phyloP scores from a whole-genome alignment of 495 filamentous ascomycete genomes.

The Xylaria castorea region DNA sequence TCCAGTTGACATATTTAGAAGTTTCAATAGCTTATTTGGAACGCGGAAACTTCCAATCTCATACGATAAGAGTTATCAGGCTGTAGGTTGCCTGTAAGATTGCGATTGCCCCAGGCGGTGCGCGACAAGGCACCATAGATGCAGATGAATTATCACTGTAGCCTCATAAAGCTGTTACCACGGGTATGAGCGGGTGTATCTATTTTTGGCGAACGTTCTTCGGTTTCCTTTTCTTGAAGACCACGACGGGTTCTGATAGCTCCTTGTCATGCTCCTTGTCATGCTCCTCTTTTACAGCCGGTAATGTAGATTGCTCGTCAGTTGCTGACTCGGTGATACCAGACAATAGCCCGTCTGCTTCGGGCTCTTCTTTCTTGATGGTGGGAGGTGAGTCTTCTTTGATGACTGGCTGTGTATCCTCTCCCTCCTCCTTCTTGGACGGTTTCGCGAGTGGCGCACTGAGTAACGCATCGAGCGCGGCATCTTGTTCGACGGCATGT shows the following conservation, averaged over 20 bases:
- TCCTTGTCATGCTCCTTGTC: slow-evolving; percentile 36
- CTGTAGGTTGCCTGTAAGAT: not conserved
- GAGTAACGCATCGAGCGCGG: slow-evolving; percentile 76
- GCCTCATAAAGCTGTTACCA: not conserved
- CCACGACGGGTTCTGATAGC: slow-evolving; percentile 46
- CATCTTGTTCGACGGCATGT: slow-evolving; percentile 68
- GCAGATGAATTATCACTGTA: not conserved
- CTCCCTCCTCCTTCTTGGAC: slow-evolving; percentile 41
- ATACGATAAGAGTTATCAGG: not conserved
- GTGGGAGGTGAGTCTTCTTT: slow-evolving; percentile 43
- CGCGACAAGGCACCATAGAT: not conserved
- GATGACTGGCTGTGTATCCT: slow-evolving; percentile 37
- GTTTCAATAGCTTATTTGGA: not conserved
- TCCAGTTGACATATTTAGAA: not conserved
- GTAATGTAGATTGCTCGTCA: slow-evolving; percentile 29
- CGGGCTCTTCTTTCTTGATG: slow-evolving; percentile 47
- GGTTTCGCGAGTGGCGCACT: slow-evolving; percentile 48
- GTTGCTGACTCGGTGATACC: slow-evolving; percentile 34
- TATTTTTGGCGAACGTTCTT: slow-evolving; percentile 71
- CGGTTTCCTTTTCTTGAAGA: slow-evolving; percentile 92
- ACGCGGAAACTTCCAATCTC: not conserved
- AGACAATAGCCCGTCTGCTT: slow-evolving; percentile 23
- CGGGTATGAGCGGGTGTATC: not conserved
- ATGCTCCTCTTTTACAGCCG: slow-evolving; percentile 49
- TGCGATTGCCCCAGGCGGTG: not conserved